These are phyloP conservation scores for Camillea tinctor DNA, from an alignment of 2,329 filamentous ascomycete species.

Conservation along the genomic window DNA sequence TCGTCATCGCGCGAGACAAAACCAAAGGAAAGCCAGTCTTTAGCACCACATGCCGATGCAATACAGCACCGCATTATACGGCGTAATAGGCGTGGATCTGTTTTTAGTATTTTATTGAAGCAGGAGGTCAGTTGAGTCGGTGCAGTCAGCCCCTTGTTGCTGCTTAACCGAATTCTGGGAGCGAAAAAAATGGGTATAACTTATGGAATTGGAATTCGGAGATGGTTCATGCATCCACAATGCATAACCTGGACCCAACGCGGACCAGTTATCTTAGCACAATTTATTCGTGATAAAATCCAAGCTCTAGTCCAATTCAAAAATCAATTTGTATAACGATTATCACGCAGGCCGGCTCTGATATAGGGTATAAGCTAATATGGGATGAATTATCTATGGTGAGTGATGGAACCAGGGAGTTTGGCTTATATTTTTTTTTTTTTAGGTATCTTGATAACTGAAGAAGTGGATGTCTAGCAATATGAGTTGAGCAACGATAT, in stretches of 20 bases:
- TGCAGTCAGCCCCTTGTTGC: neutral
- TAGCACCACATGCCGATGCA: neutral
- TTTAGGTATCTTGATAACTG: too few relatives aligned
- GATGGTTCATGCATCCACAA: neutral
- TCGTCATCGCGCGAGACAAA: neutral
- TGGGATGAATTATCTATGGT: too few relatives aligned
- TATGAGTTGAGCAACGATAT: too few relatives aligned
- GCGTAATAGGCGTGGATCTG: conserved; percentile 19
- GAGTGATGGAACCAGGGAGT: too few relatives aligned
- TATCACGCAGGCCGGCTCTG: neutral
- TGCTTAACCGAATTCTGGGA: neutral
- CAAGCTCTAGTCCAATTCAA: neutral
- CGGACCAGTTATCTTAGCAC: neutral
- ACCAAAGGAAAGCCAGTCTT: neutral
- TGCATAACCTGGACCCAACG: neutral
- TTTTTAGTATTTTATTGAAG: conserved; percentile 9
- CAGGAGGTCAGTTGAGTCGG: neutral
- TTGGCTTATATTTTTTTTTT: too few relatives aligned
- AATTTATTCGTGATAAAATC: neutral
- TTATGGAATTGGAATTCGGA: neutral
- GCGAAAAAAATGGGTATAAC: neutral
- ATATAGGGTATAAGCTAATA: too few relatives aligned
- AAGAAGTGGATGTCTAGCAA: too few relatives aligned
- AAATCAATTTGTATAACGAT: neutral
- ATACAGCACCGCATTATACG: conserved; percentile 12